Evolutionary conservation across 1,284 basidiomycete genomes (phyloP), one percentile per base, ranked within the genome.

Genomic region (Phylloboletellus chloephorus): DNA sequence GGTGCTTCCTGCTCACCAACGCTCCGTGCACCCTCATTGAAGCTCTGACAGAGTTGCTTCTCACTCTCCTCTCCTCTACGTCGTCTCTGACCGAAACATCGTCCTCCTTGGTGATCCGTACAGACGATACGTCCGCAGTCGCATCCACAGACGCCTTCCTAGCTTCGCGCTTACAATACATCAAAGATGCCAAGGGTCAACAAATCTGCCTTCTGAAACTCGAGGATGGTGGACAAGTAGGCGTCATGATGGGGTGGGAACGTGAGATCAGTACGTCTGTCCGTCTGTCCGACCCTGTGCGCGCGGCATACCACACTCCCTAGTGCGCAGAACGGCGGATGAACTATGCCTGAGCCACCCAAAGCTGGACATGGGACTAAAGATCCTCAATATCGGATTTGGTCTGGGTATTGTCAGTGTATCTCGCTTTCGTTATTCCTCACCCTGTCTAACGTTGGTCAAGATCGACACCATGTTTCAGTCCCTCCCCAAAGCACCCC

Each of bases 231-330:
- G 81, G 79, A 31, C 77, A 85, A 61, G 77, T 91, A 1, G 83
- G 83, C 5, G 92, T 97, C 7, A 96, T 96, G 93, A 96, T 96
- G 92, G 89, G 89, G 2, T 95, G 92, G 92, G 92, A 95, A 61
- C 68, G 69, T 44, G 75, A 69, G 6, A 86, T 96, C 53, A 96
- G 81, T 82, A 56, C 59, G 70, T 65, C 11, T 7, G 11, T 11
- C 16, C 30, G 10, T 32, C 35, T 41, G 4, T 20, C 20, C 8
- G 5, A 19, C 9, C 30, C n/a, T 11, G 9, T 36, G 19, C 19
- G 22, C 29, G 42, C 37, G 41, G 51, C 52, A 51, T 52, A 50
- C 41, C 48, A 49, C 53, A 59, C 57, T 54, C 39, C 46, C 40
- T 60, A 80, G 78, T 90, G 87, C 60, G 69, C 50, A 68, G 77